Evolutionary conservation across 768 basidiomycete species (phyloP), one percentile per base, ranked within the genome.

Genomic region (Suillus spraguei): DNA sequence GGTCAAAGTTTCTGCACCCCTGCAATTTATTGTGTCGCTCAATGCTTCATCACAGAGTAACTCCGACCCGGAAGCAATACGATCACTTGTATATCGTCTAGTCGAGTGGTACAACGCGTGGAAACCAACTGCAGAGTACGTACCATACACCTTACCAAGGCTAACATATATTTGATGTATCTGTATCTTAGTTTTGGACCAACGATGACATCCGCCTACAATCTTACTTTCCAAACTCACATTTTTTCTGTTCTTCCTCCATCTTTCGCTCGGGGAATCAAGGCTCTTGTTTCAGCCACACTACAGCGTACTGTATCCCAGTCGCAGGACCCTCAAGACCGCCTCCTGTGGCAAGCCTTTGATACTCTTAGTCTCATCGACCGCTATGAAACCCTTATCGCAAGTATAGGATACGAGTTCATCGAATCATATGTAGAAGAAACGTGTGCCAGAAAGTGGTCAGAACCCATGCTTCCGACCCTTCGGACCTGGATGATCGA

Each of bases 331-430:
- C 73, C 77, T 2, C 75, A 69, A 33, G 76, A 81, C 42, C 61
- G 68, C 13, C 33, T 69, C 17, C 71, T 89, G 39, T 88, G 90
- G 88, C 75, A 78, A 22, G 77, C 86, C 2, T 87, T 92, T 64
- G 90, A 90, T 61, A 77, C 78, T 1, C 83, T 97, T 0, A 92
- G 91, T 5, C 79, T 97, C 10, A 80, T 92, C 33, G 91, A 93
- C 65, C 87, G 93, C 35, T 94, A 91, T 70, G 94, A 96, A 70
- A 85, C 87, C 8, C 84, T 95, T 63, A 86, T 98, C 35, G 87
- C 91, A 22, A 87, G 87, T 58, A 89, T 95, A 4, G 92, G 93
- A 35, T 94, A 95, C 66, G 90, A 92, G 70, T 86, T 88, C 67
- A 95, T 99, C 65, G 93, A 95, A 70, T 72, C 78, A 5, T 83